Percentiles rank a stretch among this genome's conserved stretches.
These are phyloP conservation scores for Pleurotus pulmonarius DNA, from an alignment of 768 basidiomycete genomes.

Conservation along the genomic window DNA sequence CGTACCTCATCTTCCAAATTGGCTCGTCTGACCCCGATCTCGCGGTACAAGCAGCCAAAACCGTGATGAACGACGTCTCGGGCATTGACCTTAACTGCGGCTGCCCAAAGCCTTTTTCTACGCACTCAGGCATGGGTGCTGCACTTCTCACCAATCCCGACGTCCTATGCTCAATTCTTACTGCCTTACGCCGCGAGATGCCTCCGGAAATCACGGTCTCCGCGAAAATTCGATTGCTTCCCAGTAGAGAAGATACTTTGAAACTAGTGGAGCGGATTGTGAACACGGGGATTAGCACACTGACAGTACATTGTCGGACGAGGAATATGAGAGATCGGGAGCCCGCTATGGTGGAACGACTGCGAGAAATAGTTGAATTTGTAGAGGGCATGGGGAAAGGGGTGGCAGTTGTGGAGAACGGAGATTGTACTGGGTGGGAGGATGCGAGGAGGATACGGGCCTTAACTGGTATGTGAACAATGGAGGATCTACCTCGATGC, in stretches of 20 bases:
- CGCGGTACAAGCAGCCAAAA: conserved; percentile 88
- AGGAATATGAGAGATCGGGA: conserved; percentile 86
- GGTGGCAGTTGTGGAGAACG: conserved; percentile 91
- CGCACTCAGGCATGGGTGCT: conserved; percentile 93
- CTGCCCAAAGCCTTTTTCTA: conserved; percentile 95
- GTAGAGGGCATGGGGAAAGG: conserved; percentile 71
- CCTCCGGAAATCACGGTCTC: conserved; percentile 82
- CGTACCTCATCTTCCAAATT: conserved; percentile 93
- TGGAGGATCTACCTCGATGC: too few relatives aligned
- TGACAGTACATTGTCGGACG: conserved; percentile 96
- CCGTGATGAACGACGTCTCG: conserved; percentile 83
- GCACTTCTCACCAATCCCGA: conserved; percentile 92
- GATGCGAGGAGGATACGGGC: conserved; percentile 74
- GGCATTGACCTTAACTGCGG: conserved; percentile 98
- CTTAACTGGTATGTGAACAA: conserved; percentile 56
- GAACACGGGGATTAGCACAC: conserved; percentile 78
- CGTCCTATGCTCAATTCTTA: conserved; percentile 83
- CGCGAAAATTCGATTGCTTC: conserved; percentile 89
- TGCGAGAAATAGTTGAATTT: conserved; percentile 84
- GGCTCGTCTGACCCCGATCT: conserved; percentile 87
- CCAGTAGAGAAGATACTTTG: conserved; percentile 83
- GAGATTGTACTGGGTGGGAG: conserved; percentile 79
- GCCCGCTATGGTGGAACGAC: conserved; percentile 68
- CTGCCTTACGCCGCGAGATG: conserved; percentile 67
- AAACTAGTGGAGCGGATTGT: conserved; percentile 87